Evolutionary conservation across 768 basidiomycete species (phyloP).

Genomic region (Pleurotus eryngii): DNA sequence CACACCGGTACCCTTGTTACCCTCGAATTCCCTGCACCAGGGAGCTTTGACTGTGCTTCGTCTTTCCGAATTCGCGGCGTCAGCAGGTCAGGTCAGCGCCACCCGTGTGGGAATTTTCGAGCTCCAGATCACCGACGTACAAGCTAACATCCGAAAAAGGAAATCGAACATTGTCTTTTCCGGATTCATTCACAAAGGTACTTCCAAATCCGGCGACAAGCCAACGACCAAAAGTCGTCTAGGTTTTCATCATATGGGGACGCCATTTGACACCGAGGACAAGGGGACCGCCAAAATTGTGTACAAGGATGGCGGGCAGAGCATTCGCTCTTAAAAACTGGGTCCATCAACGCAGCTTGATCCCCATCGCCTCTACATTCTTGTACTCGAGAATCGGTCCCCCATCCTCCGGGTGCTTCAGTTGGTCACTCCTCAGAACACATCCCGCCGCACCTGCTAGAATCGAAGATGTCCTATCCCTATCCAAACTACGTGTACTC

Average conservation of each 20-base stretch:
- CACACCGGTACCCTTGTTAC: background rate
- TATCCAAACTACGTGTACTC: slow-evolving; percentile 46
- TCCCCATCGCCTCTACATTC: slow-evolving; percentile 29
- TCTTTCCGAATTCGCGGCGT: background rate
- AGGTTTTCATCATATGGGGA: slow-evolving; percentile 12
- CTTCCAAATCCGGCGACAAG: slow-evolving; percentile 11
- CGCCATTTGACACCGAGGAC: slow-evolving; percentile 20
- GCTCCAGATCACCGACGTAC: slow-evolving; percentile 1
- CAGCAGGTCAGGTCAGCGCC: background rate
- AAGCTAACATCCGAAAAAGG: background rate
- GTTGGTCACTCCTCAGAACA: slow-evolving; percentile 14
- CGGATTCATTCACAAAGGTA: slow-evolving; percentile 14
- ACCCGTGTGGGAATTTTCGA: background rate
- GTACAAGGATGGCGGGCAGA: slow-evolving; percentile 32
- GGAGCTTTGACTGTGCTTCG: background rate
- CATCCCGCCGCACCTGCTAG: slow-evolving; percentile 3
- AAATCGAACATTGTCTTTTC: slow-evolving; percentile 5
- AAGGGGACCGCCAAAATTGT: slow-evolving; percentile 44
- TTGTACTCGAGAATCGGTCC: slow-evolving; percentile 26
- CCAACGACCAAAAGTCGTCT: slow-evolving; percentile 4
- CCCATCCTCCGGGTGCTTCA: slow-evolving; percentile 14
- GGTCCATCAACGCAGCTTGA: slow-evolving; percentile 13
- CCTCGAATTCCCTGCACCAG: background rate
- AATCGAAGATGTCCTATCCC: slow-evolving; percentile 30
- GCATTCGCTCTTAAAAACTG: slow-evolving; percentile 36